phyloP scores from a whole-genome alignment of 2,329 filamentous ascomycete species.

The Arthroderma sp. region DNA sequence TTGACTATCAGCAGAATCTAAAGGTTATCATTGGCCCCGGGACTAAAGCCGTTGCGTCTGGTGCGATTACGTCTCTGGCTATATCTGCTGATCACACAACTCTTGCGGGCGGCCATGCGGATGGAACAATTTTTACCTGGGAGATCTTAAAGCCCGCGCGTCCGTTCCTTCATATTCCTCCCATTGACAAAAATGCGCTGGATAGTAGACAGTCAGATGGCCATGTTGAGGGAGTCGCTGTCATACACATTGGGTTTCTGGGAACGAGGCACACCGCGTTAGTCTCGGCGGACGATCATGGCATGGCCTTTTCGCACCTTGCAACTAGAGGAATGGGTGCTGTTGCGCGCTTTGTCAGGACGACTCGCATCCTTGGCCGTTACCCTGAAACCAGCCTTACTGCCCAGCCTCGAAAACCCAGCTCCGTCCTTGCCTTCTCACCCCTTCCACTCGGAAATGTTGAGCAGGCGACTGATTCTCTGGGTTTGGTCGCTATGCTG shows the following conservation, averaged over 20 bases:
- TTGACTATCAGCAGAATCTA: slow-evolving; percentile 92
- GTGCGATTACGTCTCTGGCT: slow-evolving; percentile 71
- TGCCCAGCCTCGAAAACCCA: slow-evolving; percentile 65
- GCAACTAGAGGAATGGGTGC: slow-evolving; percentile 82
- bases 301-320: slow-evolving; percentile 97
- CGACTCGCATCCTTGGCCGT: slow-evolving; percentile 75
- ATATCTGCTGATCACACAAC: slow-evolving; percentile 91
- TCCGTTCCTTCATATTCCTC: slow-evolving; percentile 78
- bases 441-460: slow-evolving; percentile 88
- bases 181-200: slow-evolving; percentile 53
- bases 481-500: slow-evolving; percentile 87
- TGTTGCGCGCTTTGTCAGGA: slow-evolving; percentile 74
- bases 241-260: slow-evolving; percentile 88
- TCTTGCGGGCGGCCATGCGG: slow-evolving; percentile 76
- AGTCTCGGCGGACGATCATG: slow-evolving; percentile 84
- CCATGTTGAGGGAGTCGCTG: slow-evolving; percentile 61
- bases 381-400: slow-evolving; percentile 59
- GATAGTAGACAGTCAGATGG: slow-evolving; percentile 62
- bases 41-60: slow-evolving; percentile 87
- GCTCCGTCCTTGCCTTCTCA: slow-evolving; percentile 84
- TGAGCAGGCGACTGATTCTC: slow-evolving; percentile 69
- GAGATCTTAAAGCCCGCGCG: slow-evolving; percentile 69
- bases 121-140: slow-evolving; percentile 93
- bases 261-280: slow-evolving; percentile 87
- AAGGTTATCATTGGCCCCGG: slow-evolving; percentile 89